Conservation (phyloP, 306 rosid species). For the Datisca glomerata region DNA sequence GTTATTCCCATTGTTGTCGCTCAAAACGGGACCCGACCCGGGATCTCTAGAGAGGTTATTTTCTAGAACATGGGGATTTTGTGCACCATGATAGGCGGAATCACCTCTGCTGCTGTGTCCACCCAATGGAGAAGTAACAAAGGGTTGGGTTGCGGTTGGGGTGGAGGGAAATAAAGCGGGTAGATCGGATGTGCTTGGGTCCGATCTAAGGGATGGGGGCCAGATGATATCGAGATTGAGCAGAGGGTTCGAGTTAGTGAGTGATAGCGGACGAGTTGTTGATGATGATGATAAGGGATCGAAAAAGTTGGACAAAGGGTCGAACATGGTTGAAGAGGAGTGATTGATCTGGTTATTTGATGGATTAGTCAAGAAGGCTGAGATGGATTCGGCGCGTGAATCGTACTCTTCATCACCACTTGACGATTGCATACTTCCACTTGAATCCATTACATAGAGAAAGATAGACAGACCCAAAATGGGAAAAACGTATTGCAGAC, state of each 20-base stretch:
- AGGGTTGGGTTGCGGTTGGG: neutral
- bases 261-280: no score
- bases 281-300: conserved; percentile 31
- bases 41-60: no score
- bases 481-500: conserved; percentile 16
- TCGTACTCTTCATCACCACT: conserved; percentile 87
- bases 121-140: neutral
- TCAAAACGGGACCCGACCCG: no score
- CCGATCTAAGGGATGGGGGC: neutral
- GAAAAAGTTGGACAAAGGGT: conserved; percentile 50
- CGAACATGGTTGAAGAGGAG: conserved; percentile 16
- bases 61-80: no score
- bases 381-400: conserved; percentile 59
- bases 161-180: neutral
- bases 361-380: conserved; percentile 29
- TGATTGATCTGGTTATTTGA: conserved; percentile 14
- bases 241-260: neutral
- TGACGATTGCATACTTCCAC: conserved; percentile 83
- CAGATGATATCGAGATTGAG: neutral
- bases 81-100: no score
- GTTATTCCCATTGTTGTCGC: no score
- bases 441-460: conserved; percentile 83
- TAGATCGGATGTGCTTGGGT: neutral
- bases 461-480: conserved; percentile 2
- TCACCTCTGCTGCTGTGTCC: neutral